Evolutionary conservation across 345 rosid species (phyloP).

Genomic region (Eucalyptus decipiens): DNA sequence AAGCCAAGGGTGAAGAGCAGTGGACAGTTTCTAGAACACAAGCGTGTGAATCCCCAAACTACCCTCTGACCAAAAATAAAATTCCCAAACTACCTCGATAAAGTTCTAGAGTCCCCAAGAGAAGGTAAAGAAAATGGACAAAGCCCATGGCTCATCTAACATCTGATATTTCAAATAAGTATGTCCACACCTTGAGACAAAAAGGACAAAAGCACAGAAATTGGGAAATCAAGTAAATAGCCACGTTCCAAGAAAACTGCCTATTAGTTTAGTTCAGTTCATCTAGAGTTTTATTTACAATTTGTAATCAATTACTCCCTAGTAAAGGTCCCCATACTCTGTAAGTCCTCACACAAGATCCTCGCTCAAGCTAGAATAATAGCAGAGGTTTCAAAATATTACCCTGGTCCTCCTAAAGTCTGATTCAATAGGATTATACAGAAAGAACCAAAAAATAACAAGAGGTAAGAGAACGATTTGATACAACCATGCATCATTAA

Average conservation of each 20-base stretch:
- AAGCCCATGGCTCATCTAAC: rapidly evolving
- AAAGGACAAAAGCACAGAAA: background rate
- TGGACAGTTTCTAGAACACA: background rate
- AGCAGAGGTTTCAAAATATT: background rate
- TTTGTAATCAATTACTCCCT: background rate
- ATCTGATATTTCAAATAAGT: background rate
- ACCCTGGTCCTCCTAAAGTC: background rate
- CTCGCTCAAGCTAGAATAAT: background rate
- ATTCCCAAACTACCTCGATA: background rate
- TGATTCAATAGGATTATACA: background rate
- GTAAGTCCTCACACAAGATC: background rate
- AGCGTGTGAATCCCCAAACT: background rate
- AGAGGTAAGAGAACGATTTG: background rate
- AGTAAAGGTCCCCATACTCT: background rate
- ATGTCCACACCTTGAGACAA: background rate
- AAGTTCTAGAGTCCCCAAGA: background rate
- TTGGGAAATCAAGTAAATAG: background rate
- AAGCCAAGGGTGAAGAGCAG: background rate
- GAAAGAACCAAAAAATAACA: background rate
- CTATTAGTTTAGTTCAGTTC: background rate
- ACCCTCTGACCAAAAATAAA: background rate
- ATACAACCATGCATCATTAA: background rate
- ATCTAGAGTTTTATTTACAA: background rate
- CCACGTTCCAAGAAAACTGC: background rate
- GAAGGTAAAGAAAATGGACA: background rate